A percentile compares a stretch with the other conserved stretches of the same genome.
Evolutionary conservation across 352 stramenopile genomes (phyloP).

Genomic region (Globisporangium mamillatum): DNA sequence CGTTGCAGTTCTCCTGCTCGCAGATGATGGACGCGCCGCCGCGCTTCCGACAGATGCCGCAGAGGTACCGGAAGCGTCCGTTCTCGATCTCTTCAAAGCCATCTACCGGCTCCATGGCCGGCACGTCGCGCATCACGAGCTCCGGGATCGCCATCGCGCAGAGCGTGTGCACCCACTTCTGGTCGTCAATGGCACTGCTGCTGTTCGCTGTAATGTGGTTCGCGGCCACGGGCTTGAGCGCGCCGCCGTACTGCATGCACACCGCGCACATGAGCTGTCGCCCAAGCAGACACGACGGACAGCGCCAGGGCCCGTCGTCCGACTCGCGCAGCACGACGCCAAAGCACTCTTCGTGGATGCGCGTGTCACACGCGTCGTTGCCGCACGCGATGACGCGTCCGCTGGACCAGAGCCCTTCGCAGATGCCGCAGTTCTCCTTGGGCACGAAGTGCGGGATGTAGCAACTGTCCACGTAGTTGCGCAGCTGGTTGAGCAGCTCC

Average conservation of each 20-base stretch:
- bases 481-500: constrained; percentile 52
- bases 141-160: constrained; percentile 85
- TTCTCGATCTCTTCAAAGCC: constrained; percentile 85
- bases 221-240: constrained; percentile 56
- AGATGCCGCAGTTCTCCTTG: constrained; percentile 76
- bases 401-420: constrained; percentile 80
- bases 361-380: constrained; percentile 59
- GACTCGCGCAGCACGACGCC: constrained; percentile 58
- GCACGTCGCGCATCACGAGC: constrained; percentile 78
- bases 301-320: constrained; percentile 62
- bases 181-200: constrained; percentile 30
- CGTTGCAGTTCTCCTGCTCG: constrained; percentile 75
- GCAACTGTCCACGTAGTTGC: constrained; percentile 75
- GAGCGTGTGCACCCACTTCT: constrained; percentile 83
- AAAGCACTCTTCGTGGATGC: constrained; percentile 85
- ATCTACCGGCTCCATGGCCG: constrained; percentile 78
- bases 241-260: constrained; percentile 76
- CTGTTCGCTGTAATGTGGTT: not conserved
- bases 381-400: constrained; percentile 64
- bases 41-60: constrained; percentile 74
- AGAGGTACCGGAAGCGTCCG: constrained; percentile 77
- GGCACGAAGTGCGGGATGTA: constrained; percentile 73
- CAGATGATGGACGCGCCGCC: constrained; percentile 79
- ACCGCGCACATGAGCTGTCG: constrained; percentile 66
- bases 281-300: constrained; percentile 72